Evolutionary conservation across 306 rosid species (phyloP), one percentile per base, ranked within the genome.

Genomic region (Quercus glauca): DNA sequence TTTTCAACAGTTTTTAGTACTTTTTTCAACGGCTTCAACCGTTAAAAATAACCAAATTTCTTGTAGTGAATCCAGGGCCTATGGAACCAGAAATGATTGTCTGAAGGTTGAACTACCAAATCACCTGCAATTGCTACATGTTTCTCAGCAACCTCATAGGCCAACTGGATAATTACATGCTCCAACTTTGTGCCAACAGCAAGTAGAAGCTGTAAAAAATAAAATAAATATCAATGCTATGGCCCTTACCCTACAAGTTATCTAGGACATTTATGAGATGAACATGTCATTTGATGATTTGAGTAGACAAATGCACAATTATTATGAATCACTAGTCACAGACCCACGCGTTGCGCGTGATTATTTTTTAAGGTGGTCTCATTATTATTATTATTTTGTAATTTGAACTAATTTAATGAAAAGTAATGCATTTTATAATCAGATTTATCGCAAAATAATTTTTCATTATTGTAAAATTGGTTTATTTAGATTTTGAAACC

Each of bases 91-190:
- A 83, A 83, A 68, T 74, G 83, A 59, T 83, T 68, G 55, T 83
- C 83, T 10, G 80, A 83, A 57, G 86, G 83, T 52, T 78, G 55
- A 70, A 83, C 80, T 9, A 78, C 77, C 74, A 83, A 69, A 20
- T 60, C 86, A 28, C 86, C 86, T 79, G 75, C 74, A 55, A 83
- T 20, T 35, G 80, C 86, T 10, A 67, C 63, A 73, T 74, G 83
- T 73, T 83, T 83, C 83, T 74, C 80, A 20, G 86, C 86, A 51
- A 79, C 86, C 33, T 83, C 86, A 61, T 52, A 58, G 53, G 86
- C 86, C 76, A 83, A 49, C 56, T 83, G 80, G 55, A 18, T 68
- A 6, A 83, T 83, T 28, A 83, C 77, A 37, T 83, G 86, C 77
- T 79, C 86, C 80, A 83, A 64, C 69, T 83, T 83, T 2, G 86